Evolutionary conservation across 352 stramenopile genomes (phyloP).

Genomic region (Globisporangium paroecandrum): DNA sequence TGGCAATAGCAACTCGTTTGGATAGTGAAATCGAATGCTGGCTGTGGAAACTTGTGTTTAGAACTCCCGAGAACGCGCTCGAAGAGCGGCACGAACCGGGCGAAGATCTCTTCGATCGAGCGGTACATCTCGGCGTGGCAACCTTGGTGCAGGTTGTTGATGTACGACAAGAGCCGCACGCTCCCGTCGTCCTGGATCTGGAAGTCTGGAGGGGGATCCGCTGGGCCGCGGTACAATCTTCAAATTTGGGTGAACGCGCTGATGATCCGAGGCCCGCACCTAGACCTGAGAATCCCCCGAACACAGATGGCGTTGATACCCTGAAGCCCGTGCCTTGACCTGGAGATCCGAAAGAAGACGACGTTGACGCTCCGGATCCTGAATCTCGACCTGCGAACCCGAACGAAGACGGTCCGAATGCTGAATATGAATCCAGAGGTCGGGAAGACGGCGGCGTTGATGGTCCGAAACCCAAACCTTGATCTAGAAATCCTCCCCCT

Average conservation of each 20-base stretch:
- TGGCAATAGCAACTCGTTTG: background rate
- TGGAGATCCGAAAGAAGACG: too few species aligned
- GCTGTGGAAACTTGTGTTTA: background rate
- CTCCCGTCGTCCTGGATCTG: slow-evolving; percentile 16
- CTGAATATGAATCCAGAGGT: too few species aligned
- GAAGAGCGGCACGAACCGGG: slow-evolving; percentile 39
- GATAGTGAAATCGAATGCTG: background rate
- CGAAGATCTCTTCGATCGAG: slow-evolving; percentile 29
- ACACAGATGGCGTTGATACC: slow-evolving; percentile 14
- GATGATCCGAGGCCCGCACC: background rate
- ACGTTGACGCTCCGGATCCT: too few species aligned
- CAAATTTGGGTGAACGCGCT: slow-evolving; percentile 18
- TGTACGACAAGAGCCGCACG: slow-evolving; percentile 34
- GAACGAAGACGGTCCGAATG: too few species aligned
- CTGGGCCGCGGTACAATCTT: slow-evolving; percentile 23
- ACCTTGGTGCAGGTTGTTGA: slow-evolving; percentile 51
- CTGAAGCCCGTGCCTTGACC: too few species aligned
- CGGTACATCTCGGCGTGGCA: slow-evolving; percentile 25
- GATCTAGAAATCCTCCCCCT: too few species aligned
- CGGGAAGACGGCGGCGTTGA: too few species aligned
- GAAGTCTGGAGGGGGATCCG: slow-evolving; percentile 44
- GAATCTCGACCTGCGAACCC: too few species aligned
- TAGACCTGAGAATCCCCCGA: too few species aligned
- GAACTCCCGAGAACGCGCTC: slow-evolving; percentile 19
- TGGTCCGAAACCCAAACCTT: too few species aligned